Evolutionary conservation across 805 yeast genomes (phyloP).

Genomic region (Wickerhamomyces sydowiorum): DNA sequence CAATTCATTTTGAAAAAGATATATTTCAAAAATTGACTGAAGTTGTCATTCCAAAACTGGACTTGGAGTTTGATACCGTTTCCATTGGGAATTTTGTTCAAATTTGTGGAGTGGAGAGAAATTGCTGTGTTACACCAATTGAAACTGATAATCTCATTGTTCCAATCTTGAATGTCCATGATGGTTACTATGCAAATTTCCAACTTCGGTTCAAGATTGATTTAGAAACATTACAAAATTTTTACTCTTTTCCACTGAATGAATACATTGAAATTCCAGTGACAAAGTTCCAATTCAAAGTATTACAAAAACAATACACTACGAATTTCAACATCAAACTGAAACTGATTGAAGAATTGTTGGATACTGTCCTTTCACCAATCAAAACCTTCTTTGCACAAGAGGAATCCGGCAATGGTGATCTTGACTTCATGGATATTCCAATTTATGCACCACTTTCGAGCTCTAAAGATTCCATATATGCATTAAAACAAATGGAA

Average conservation of each 20-base stretch:
- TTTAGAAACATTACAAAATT: not conserved
- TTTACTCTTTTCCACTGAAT: not conserved
- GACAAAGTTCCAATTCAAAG: not conserved
- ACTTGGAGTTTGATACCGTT: not conserved
- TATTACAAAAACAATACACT: not conserved
- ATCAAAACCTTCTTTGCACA: not conserved
- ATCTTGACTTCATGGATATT: conserved; percentile 16
- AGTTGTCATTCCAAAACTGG: not conserved
- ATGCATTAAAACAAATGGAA: conserved; percentile 32
- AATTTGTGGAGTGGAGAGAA: not conserved
- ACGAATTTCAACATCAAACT: not conserved
- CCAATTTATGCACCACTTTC: conserved; percentile 29
- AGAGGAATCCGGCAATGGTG: not conserved
- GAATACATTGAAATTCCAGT: not conserved
- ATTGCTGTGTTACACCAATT: no score
- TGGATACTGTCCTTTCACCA: conserved; percentile 1
- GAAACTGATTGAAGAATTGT: not conserved
- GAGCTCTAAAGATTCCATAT: conserved; percentile 28
- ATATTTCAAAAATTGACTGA: not conserved
- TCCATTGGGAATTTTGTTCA: not conserved
- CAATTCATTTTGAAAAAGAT: not conserved
- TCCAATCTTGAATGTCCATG: not conserved
- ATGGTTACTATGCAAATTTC: not conserved
- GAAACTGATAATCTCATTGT: not conserved
- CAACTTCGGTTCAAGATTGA: not conserved